Conservation (phyloP, 179 eudicot species). For the Beta lomatogona region DNA sequence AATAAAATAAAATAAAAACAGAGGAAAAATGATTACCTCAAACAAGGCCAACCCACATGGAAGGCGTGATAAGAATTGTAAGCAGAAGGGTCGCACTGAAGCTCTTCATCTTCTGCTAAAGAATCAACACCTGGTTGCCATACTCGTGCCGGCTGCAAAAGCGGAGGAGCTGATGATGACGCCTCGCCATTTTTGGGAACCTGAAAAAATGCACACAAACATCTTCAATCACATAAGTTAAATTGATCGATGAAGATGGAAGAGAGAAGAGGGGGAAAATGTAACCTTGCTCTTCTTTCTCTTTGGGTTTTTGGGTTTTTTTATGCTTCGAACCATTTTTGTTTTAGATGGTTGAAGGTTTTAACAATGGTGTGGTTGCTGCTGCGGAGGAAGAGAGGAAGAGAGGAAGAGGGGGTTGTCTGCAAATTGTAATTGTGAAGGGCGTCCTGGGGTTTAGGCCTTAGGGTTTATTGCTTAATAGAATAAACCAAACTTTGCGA, state of each 20-base stretch:
- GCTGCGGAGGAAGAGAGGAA: background rate
- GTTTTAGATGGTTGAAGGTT: conserved; percentile 6
- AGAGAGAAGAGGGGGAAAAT: background rate
- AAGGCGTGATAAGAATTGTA: conserved; percentile 92
- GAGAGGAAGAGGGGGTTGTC: no score
- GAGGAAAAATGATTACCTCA: conserved; percentile 53
- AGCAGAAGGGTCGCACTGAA: conserved; percentile 86
- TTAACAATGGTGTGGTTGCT: background rate
- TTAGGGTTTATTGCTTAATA: background rate
- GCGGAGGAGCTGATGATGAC: conserved; percentile 31
- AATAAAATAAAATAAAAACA: background rate
- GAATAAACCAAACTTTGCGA: background rate
- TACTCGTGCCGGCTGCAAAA: conserved; percentile 60
- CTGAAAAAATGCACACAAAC: conserved; percentile 29
- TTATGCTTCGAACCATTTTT: conserved; percentile 67
- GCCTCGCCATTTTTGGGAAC: conserved; percentile 58
- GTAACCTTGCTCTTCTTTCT: conserved; percentile 56
- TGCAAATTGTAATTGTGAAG: background rate
- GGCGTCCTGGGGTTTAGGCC: background rate
- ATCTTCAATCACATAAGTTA: background rate
- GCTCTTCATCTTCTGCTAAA: conserved; percentile 84
- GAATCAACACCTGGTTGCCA: conserved; percentile 93
- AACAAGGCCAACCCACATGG: conserved; percentile 92
- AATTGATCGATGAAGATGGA: background rate
- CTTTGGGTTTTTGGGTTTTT: conserved; percentile 64